Conservation (phyloP, 176 grass and related monocot species). For the Poa pratensis region DNA sequence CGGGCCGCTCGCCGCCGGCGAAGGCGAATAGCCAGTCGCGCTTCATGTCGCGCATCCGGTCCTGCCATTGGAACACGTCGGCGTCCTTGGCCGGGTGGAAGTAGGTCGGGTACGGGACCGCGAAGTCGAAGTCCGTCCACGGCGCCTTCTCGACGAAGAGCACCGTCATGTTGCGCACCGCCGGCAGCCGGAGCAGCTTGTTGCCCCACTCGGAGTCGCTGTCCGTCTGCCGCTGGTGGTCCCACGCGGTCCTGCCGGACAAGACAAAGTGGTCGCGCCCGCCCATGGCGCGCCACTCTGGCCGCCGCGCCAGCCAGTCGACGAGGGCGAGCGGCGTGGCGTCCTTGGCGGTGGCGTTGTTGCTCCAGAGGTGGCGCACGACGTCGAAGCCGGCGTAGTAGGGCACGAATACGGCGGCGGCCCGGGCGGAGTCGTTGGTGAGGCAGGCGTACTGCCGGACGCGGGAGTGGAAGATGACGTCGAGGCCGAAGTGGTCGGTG, state of each 20-base stretch:
- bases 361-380: constrained; percentile 63
- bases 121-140: constrained; percentile 60
- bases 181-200: constrained; percentile 68
- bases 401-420: constrained; percentile 66
- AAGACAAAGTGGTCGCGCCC: constrained; percentile 80
- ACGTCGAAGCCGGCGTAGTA: constrained; percentile 83
- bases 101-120: constrained; percentile 70
- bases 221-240: constrained; percentile 56
- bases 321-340: constrained; percentile 49
- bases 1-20: constrained; percentile 60
- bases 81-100: constrained; percentile 76
- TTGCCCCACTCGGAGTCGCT: constrained; percentile 66
- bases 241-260: constrained; percentile 60
- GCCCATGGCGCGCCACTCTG: constrained; percentile 15
- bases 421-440: constrained; percentile 61
- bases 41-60: constrained; percentile 49
- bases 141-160: constrained; percentile 73
- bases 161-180: constrained; percentile 75
- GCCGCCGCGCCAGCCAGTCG: constrained; percentile 54
- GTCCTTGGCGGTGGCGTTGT: constrained; percentile 57
- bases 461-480: constrained; percentile 69
- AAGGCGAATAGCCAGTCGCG: constrained; percentile 66
- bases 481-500: constrained; percentile 77
- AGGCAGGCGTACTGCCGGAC: constrained; percentile 68
- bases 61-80: constrained; percentile 62